These are phyloP conservation scores for Pyrus communis DNA, from an alignment of 306 rosid species.

Conservation along the genomic window DNA sequence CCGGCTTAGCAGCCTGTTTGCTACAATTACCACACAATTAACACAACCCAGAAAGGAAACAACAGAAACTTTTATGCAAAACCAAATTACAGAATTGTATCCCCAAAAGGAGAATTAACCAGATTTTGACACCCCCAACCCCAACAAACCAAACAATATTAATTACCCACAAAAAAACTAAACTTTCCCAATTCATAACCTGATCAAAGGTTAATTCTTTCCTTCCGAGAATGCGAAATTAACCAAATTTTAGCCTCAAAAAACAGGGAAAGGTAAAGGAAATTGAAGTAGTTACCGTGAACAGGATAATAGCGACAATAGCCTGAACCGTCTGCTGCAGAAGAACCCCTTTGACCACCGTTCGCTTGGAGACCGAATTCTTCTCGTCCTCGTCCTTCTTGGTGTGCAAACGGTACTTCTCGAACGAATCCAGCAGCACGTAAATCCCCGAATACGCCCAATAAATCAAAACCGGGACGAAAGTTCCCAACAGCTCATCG, in stretches of 20 bases:
- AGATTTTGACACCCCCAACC: not conserved
- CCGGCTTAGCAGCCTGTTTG: not conserved
- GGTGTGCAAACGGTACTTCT: constrained; percentile 67
- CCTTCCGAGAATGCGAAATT: not conserved
- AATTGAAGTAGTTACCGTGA: constrained; percentile 39
- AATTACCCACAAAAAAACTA: not conserved
- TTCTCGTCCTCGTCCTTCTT: constrained; percentile 81
- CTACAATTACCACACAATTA: not conserved
- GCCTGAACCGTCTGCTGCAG: constrained; percentile 84
- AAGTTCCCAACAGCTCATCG: constrained; percentile 82
- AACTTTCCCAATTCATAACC: not conserved
- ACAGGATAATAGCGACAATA: constrained; percentile 67
- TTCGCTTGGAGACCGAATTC: constrained; percentile 72
- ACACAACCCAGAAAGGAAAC: not conserved
- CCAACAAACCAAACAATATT: not conserved
- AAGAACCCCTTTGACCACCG: constrained; percentile 83
- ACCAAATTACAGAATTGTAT: not conserved
- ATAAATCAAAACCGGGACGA: constrained; percentile 70
- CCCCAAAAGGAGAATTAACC: not conserved
- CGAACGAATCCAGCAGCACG: constrained; percentile 55
- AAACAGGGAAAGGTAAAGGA: not conserved
- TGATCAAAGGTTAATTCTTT: no score
- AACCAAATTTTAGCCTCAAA: not conserved
- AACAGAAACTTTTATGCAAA: not conserved
- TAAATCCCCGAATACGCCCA: constrained; percentile 87